A percentile compares a stretch with the other conserved stretches of the same genome.
Evolutionary conservation across 441 rosid species (phyloP).

Genomic region (Erodium moschatum): DNA sequence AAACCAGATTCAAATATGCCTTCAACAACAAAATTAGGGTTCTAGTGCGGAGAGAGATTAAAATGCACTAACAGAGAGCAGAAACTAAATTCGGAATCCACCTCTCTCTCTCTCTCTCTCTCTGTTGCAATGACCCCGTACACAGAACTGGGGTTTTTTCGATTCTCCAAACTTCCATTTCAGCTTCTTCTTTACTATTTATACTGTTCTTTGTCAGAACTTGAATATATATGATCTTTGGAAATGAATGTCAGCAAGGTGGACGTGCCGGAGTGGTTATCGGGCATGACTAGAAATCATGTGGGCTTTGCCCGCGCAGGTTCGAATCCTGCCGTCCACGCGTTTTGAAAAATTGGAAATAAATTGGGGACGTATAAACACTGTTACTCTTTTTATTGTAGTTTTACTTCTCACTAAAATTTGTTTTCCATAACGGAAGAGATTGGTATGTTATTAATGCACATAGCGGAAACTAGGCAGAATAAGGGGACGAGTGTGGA

Average conservation of each 20-base stretch:
- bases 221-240: too few species aligned
- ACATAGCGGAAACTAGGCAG: too few species aligned
- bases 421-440: too few species aligned
- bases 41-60: not conserved
- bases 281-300: conserved; percentile 46
- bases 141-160: not conserved
- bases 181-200: not conserved
- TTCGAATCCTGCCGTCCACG: conserved; percentile 33
- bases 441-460: too few species aligned
- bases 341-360: too few species aligned
- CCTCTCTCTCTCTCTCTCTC: not conserved
- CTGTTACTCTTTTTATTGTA: too few species aligned
- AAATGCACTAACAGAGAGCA: not conserved
- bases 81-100: not conserved
- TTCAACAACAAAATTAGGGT: not conserved
- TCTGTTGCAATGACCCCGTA: not conserved
- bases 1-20: not conserved
- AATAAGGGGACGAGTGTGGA: too few species aligned
- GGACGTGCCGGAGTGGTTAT: conserved; percentile 68
- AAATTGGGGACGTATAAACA: too few species aligned
- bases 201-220: too few species aligned
- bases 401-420: too few species aligned
- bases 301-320: conserved; percentile 33
- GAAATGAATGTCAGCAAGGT: conserved; percentile 5
- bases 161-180: not conserved